These are phyloP conservation scores for Phytophthora chlamydospora DNA, from an alignment of 352 stramenopile genomes.

Conservation along the genomic window DNA sequence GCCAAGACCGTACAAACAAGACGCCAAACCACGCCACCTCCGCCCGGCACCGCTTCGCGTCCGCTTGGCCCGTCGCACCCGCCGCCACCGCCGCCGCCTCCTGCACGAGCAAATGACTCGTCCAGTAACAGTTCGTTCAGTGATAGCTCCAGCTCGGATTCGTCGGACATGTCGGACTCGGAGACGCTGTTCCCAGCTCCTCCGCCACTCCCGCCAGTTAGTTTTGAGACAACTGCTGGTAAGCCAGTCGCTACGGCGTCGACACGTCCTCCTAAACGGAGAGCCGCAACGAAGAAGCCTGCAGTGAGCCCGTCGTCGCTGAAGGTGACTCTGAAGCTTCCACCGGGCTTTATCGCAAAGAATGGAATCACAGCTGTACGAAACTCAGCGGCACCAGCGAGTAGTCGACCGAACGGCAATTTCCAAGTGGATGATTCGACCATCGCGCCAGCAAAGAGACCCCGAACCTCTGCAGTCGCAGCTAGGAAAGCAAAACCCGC, in stretches of 20 bases:
- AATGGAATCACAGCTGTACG: constrained; percentile 10
- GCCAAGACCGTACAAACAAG: too few species aligned
- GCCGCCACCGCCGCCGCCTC: constrained; percentile 40
- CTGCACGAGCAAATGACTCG: constrained; percentile 30
- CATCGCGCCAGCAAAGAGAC: constrained; percentile 35
- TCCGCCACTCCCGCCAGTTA: constrained; percentile 32
- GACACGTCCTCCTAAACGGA: constrained; percentile 21
- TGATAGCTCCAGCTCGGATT: constrained; percentile 64
- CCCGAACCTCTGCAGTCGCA: constrained; percentile 27
- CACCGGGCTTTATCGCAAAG: constrained; percentile 53
- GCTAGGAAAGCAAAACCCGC: constrained; percentile 28
- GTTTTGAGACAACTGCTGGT: constrained; percentile 5
- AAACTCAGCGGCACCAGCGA: constrained; percentile 6
- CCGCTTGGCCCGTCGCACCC: too few species aligned
- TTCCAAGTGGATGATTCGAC: constrained; percentile 51
- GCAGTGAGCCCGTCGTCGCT: constrained; percentile 45
- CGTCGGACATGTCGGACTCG: constrained; percentile 48
- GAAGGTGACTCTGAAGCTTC: constrained; percentile 67
- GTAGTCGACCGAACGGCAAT: constrained; percentile 42
- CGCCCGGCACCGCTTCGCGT: too few species aligned
- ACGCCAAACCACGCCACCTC: too few species aligned
- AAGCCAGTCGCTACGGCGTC: constrained; percentile 22
- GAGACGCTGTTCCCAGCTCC: constrained; percentile 36
- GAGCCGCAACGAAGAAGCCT: constrained; percentile 34
- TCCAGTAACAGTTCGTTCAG: constrained; percentile 61